Base-by-base conservation (phyloP, 257 asterid species). In the Craterostigma plantagineum region DNA sequence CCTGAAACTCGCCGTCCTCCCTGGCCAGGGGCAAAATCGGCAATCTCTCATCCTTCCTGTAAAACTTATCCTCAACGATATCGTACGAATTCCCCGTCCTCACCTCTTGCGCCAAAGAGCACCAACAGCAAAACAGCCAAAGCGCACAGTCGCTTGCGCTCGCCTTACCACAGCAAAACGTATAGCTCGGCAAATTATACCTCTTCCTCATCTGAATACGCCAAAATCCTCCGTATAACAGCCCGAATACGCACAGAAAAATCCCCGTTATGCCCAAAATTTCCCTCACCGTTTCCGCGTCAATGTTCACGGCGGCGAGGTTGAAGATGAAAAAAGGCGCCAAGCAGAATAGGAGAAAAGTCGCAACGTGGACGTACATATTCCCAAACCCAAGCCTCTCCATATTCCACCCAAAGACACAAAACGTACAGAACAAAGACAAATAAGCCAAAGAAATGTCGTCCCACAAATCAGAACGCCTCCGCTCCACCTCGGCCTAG, bases 351-450 rank as follows among this genome's bases (percentile, higher is more conserved):
- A 85, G 75, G 35, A 85, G 74, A 59, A 85, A 85, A 5, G 96
- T 85, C 0, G 82, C 92, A 30, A 80, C 77, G 52, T 85, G 96
- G 13, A 85, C 96, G 33, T 85, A 85, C 96, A 80, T 85, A 44
- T 85, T 85, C 39, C 96, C 96, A 36, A 85, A 71, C 38, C 93
- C 96, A 9, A 80, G 77, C 18, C 94, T 74, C 70, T 81, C 96
- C 96, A 80, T 85, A 38, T 85, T 85, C 96, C 96, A 72, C 18
- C 93, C 96, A 12, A 85, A 85, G n/a, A 85, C 92, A 48, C 96
- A 80, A 59, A 85, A 80, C 54, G 73, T 66, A 42, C 96, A 85
- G 68, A 77, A 85, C 34, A 85, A 30, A 5, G 93, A 85, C 45
- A 85, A 85, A 57, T 77, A 85, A 33, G 96, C 92, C 41, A 70